These are phyloP conservation scores for Senna tora DNA, from an alignment of 306 rosid species.

Conservation along the genomic window DNA sequence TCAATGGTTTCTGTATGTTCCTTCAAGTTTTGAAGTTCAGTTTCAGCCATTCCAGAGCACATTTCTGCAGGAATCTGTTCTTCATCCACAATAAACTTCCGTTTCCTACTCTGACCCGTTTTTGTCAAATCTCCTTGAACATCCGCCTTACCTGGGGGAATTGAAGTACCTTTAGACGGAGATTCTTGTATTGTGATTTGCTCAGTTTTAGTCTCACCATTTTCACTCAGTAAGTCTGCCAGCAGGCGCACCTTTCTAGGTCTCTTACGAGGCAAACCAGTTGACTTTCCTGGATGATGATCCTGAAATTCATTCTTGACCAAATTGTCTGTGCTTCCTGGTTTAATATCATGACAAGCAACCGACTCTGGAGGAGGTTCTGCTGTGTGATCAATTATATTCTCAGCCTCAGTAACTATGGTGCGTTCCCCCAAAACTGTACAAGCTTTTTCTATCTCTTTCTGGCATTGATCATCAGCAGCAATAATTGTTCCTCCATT, in stretches of 20 bases:
- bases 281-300: constrained; percentile 55
- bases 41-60: constrained; percentile 39
- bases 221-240: constrained; percentile 76
- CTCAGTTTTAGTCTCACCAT: constrained; percentile 54
- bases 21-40: constrained; percentile 46
- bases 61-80: constrained; percentile 45
- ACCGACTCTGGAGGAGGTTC: constrained; percentile 44
- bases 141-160: constrained; percentile 55
- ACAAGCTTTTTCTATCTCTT: constrained; percentile 40
- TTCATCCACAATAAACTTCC: constrained; percentile 64
- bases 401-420: constrained; percentile 36
- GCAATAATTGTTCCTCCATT: constrained; percentile 46
- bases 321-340: constrained; percentile 49
- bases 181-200: constrained; percentile 45
- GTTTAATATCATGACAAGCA: constrained; percentile 47
- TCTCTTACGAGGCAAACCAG: constrained; percentile 63
- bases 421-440: constrained; percentile 34
- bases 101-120: constrained; percentile 56
- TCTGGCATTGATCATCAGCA: constrained; percentile 43
- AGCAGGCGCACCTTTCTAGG: constrained; percentile 81
- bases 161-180: constrained; percentile 47
- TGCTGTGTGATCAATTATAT: constrained; percentile 41
- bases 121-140: constrained; percentile 52
- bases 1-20: constrained; percentile 46
- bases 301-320: constrained; percentile 56